Evolutionary conservation across 306 rosid genomes (phyloP), one percentile per base, ranked within the genome.

Genomic region (Ammopiptanthus mongolicus): DNA sequence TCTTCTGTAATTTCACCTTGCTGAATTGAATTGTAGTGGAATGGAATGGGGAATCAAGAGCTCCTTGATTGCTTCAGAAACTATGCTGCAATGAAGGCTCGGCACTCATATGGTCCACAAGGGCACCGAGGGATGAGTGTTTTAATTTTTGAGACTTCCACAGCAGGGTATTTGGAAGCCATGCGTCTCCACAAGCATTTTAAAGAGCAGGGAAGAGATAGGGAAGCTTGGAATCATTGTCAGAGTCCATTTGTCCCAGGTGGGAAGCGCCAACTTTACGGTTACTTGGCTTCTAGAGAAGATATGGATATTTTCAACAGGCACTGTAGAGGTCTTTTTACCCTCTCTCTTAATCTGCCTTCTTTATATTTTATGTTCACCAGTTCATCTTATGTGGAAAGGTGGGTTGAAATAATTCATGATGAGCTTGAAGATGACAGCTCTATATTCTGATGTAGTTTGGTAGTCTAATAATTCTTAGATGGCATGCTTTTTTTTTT

Each of bases 41-140:
- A 2, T 9, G 89, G 89, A 71, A 85, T 85, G 89, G 89, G 89
- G 39, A 85, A 73, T 29, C 84, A 82, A 72, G 86, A 85, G 48
- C 86, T 85, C 47, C 83, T 82, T 72, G 84, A 79, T 79, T 82
- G 65, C 82, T 85, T 85, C 73, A 15, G 63, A 1, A 69, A 37
- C 18, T 85, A 82, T 76, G 82, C 84, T 37, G 84, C 86, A 15
- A 5, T 61, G n/a, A 85, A 79, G 82, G 89, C 89, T 79, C 70
- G 83, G 9, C 86, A 85, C 31, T 67, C 89, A 6, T 82, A 85
- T 73, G 84, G 86, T 76, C 86, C 89, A 31, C 82, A 56, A 47
- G 89, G 89, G 51, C 89, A 85, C 39, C 72, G 82, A 14, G 89
- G 89, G 58, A 82, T 82, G 69, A 47, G 89, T 62, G 80, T 76